phyloP scores from a whole-genome alignment of 1,284 basidiomycete species.

The Mycena sp. region DNA sequence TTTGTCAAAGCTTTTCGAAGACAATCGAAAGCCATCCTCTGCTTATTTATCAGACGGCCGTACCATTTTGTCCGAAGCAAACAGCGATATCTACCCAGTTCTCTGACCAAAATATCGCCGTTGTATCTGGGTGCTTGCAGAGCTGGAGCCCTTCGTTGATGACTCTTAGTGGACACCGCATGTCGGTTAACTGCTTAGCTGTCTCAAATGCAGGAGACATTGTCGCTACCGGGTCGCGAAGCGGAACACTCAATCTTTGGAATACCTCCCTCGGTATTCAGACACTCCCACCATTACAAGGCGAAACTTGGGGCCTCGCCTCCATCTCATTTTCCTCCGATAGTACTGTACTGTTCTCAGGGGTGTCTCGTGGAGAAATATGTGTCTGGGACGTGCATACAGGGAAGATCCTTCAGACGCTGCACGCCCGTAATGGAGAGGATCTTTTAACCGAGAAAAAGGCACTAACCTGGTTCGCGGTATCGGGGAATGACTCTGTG shows the following conservation, averaged over 20 bases:
- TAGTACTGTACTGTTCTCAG: neutral
- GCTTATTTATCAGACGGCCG: conserved; percentile 1
- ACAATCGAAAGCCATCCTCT: neutral
- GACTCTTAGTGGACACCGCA: neutral
- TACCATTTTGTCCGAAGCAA: conserved; percentile 4
- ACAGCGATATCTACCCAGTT: neutral
- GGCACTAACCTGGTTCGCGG: neutral
- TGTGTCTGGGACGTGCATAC: neutral
- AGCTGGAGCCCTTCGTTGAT: conserved; percentile 9
- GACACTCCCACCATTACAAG: neutral
- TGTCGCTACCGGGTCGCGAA: neutral
- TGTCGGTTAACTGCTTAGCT: neutral
- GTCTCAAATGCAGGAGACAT: neutral
- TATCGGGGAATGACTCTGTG: neutral
- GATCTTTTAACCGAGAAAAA: neutral
- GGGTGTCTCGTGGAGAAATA: neutral
- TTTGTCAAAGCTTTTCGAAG: conserved; percentile 4
- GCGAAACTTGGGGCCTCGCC: neutral
- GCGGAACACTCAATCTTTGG: neutral
- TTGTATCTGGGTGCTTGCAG: neutral
- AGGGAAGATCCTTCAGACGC: neutral
- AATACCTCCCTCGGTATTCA: neutral
- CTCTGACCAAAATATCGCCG: neutral
- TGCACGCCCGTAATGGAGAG: neutral
- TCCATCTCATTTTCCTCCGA: neutral